A percentile compares a stretch with the other conserved stretches of the same genome.
phyloP scores from a whole-genome alignment of 2,329 filamentous ascomycete species.

The Apiospora kogelbergensis region DNA sequence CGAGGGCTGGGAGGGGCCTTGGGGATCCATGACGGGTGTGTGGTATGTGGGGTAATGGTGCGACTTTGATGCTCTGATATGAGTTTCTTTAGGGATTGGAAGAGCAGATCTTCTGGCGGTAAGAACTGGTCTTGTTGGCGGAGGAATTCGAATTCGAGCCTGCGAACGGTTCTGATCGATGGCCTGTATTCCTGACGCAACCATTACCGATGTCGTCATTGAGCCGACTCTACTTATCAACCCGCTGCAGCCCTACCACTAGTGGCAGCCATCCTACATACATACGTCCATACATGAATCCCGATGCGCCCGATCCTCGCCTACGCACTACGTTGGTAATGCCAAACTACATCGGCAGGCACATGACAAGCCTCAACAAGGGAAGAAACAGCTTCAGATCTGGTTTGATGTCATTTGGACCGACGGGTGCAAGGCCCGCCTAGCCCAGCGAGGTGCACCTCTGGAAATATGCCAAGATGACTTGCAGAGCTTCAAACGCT shows the following conservation, averaged over 20 bases:
- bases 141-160: not conserved
- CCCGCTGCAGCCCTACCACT: slow-evolving; percentile 2
- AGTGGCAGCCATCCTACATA: not conserved
- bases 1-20: slow-evolving; percentile 27
- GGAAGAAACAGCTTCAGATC: too few relatives aligned
- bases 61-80: not conserved
- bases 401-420: not conserved
- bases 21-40: slow-evolving; percentile 26
- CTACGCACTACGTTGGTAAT: too few relatives aligned
- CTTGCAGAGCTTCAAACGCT: not conserved
- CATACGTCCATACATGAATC: not conserved
- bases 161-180: not conserved
- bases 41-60: not conserved
- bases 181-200: slow-evolving; percentile 4
- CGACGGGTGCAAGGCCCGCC: not conserved
- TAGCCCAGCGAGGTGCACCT: not conserved
- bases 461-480: not conserved
- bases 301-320: not conserved
- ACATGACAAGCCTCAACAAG: too few relatives aligned
- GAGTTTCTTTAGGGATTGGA: too few relatives aligned
- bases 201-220: not conserved
- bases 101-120: not conserved
- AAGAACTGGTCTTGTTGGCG: not conserved
- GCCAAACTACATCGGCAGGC: too few relatives aligned
- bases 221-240: not conserved